Conservation (phyloP, 148 eudicot species). For the Rhododendron simsii region DNA sequence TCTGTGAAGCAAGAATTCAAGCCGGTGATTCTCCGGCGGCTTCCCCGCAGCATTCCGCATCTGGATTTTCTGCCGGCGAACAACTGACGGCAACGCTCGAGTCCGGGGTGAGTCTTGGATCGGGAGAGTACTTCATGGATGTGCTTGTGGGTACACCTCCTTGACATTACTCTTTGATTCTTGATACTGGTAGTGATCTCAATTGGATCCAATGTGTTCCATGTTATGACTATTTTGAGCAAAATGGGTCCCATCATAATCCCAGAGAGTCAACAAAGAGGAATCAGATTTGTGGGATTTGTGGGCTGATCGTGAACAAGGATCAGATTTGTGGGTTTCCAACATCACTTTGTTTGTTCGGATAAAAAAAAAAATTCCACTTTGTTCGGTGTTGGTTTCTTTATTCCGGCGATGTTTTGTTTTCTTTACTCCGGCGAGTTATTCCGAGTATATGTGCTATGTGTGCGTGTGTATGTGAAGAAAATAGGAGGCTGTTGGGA, state of each 20-base stretch:
- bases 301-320: too few species aligned
- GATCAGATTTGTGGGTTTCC: too few species aligned
- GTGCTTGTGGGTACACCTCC: constrained; percentile 55
- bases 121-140: constrained; percentile 96
- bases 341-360: too few species aligned
- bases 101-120: constrained; percentile 91
- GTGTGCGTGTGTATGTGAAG: too few species aligned
- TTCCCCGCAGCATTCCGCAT: constrained; percentile 9
- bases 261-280: constrained; percentile 37
- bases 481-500: too few species aligned
- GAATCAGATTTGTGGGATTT: too few species aligned
- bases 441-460: too few species aligned
- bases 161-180: constrained; percentile 43
- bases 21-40: not conserved
- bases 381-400: too few species aligned
- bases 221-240: constrained; percentile 80
- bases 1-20: too few species aligned
- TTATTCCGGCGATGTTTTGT: too few species aligned
- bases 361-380: too few species aligned
- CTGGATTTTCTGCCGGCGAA: constrained; percentile 26
- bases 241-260: constrained; percentile 61
- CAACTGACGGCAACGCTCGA: constrained; percentile 66
- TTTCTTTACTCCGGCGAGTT: too few species aligned
- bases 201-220: constrained; percentile 91
- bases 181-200: constrained; percentile 93